Base-by-base conservation (phyloP, 306 rosid genomes). In the Gynostemma pentaphyllum region DNA sequence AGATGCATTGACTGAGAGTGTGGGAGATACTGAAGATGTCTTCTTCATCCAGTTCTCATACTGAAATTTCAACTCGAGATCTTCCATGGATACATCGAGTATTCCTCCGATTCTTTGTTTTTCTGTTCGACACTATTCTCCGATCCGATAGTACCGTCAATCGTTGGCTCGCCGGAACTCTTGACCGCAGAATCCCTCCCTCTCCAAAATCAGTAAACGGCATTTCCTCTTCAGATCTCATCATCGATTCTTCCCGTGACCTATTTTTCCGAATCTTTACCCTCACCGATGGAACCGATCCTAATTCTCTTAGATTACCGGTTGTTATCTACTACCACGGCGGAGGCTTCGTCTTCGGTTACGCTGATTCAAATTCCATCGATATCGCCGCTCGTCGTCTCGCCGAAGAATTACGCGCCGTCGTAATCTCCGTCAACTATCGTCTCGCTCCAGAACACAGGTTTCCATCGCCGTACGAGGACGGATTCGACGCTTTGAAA, bases 401-500 rank as follows among this genome's bases (percentile, higher is more conserved):
- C 68, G 57, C 74, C 2, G 64, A 45, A 2, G 39, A 32, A 5
- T 26, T 64, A 53, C 45, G 18, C 5, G 71, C 76, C 23, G 45
- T 77, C 26, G 68, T 76, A 3, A 22, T 72, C 53, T 68, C 74
- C 7, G 74, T 72, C 15, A 68, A 76, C 64, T 76, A 72, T 65
- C 59, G 77, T 1, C 77, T 63, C 9, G 13, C 71, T 0, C 77
- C 74, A 3, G 72, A 76, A 18, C 61, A 62, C 10, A 56, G 61
- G 14, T 68, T 21, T 23, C 81, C 77, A 0, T 45, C 53, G 34
- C 74, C 48, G 10, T 72, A 62, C 61, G 77, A 76, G 16, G 81
- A 76, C 32, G 72, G 70, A 0, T 60, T 69, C 16, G 82, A 77
- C 22, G 72, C 56, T 37, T 21, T 77, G 34, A 50, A 49, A 32